phyloP scores from a whole-genome alignment of 768 basidiomycete species.

The Kwoniella europaea region DNA sequence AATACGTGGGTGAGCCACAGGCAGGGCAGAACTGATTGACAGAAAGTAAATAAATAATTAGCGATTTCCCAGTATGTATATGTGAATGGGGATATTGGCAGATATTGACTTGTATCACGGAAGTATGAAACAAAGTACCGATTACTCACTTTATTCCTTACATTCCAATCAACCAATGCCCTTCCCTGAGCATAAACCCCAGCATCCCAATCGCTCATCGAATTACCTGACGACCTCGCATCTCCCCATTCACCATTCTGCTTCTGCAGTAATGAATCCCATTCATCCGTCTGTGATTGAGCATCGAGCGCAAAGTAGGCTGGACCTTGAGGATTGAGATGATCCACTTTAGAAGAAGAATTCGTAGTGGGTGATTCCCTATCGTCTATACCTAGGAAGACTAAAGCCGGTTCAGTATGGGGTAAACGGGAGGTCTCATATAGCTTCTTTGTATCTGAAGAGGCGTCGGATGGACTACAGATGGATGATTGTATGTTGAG shows the following conservation, averaged over 20 bases:
- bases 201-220: slow-evolving; percentile 69
- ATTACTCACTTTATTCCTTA: slow-evolving; percentile 72
- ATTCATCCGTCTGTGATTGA: slow-evolving; percentile 59
- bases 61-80: too few relatives aligned
- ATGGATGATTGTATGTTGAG: not conserved
- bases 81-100: too few relatives aligned
- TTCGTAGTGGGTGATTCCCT: slow-evolving; percentile 33
- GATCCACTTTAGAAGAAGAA: slow-evolving; percentile 67
- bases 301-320: slow-evolving; percentile 86
- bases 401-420: slow-evolving; percentile 36
- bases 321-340: slow-evolving; percentile 73
- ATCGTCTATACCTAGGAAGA: slow-evolving; percentile 57
- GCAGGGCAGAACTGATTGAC: slow-evolving; percentile 94
- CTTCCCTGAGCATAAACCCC: slow-evolving; percentile 78
- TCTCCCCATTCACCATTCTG: slow-evolving; percentile 60
- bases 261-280: slow-evolving; percentile 47
- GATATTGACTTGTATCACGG: too few relatives aligned
- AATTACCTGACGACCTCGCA: slow-evolving; percentile 51
- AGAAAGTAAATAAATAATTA: too few relatives aligned
- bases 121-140: not conserved
- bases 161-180: slow-evolving; percentile 91
- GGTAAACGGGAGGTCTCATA: slow-evolving; percentile 51
- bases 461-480: slow-evolving; percentile 1
- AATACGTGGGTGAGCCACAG: slow-evolving; percentile 79
- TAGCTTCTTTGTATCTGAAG: slow-evolving; percentile 60